Base-by-base conservation (phyloP, 495 filamentous ascomycete species). In the Xylaria bambusicola region DNA sequence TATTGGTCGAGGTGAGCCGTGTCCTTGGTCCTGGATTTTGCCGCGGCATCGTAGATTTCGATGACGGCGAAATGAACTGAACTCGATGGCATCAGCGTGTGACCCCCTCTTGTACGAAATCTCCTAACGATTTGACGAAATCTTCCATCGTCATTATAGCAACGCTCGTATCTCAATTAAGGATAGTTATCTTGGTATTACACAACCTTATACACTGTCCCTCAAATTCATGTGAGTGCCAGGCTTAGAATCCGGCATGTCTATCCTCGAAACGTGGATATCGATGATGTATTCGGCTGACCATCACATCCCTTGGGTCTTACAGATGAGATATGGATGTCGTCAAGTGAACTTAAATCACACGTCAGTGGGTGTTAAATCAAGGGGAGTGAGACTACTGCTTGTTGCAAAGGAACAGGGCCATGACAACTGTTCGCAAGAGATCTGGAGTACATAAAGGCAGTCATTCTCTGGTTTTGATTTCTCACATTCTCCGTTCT, bases 321-420 rank as follows among this genome's bases (percentile, higher is more conserved):
- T 45, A 7, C 9, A 58, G 33, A 58, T 58, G 56, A 58, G 46
- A 41, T 58, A 48, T 46, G 27, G 31, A 12, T 58, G 44, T 51
- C 47, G 47, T 58, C 56, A 58, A 58, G 47, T 24, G 47, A 51
- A 58, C 56, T 58, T 36, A 51, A 58, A 42, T 41, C 9, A 9
- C 10, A 38, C 24, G 44, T 13, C 35, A 18, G 36, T 23, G 24
- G 13, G 20, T 27, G 17, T 15, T 33, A 9, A n/a, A 18, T 18
- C 18, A 45, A 6, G 12, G 21, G 2, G 20, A 4, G 3, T 9
- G 23, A n/a, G n/a, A 18, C 1, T n/a, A 20, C 15, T n/a, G 35
- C 35, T 40, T 12, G n/a, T 27, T 52, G 29, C 0, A 29, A 12
- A 17, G 4, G 17, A 15, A 27, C 20, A 27, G 38, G 12, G 17